These are phyloP conservation scores for Diaporthe longicolla DNA, from an alignment of 2,329 filamentous ascomycete genomes.

Conservation along the genomic window DNA sequence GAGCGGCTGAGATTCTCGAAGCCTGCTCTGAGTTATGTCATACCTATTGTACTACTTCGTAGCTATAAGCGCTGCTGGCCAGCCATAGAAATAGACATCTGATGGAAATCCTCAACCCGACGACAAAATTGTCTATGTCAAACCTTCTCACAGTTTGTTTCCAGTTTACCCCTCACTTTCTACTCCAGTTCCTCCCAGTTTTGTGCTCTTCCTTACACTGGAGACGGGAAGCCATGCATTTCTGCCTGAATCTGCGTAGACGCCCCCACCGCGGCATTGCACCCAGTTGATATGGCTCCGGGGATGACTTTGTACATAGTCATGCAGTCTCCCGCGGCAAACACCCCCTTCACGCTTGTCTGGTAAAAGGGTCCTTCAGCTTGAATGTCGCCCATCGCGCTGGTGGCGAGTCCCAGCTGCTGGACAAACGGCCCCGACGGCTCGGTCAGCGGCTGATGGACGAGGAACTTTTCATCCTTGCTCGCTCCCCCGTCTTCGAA, in stretches of 20 bases:
- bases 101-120: not conserved
- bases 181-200: not conserved
- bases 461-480: conserved; percentile 24
- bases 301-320: conserved; percentile 31
- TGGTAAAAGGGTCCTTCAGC: conserved; percentile 8
- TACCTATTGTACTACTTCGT: too few relatives aligned
- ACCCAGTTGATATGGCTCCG: not conserved
- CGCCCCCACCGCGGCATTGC: conserved; percentile 18
- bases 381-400: conserved; percentile 23
- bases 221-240: conserved; percentile 6
- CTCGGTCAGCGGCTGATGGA: conserved; percentile 14
- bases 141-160: fast-evolving
- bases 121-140: not conserved
- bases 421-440: conserved; percentile 9
- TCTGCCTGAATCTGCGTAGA: conserved; percentile 22
- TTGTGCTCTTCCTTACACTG: not conserved
- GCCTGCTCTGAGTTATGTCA: too few relatives aligned
- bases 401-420: conserved; percentile 30
- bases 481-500: not conserved
- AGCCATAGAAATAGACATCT: too few relatives aligned
- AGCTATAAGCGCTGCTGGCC: not conserved
- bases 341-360: conserved; percentile 19
- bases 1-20: not conserved
- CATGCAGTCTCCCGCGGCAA: conserved; percentile 34
- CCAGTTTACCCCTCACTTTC: too few relatives aligned